Base-by-base conservation (phyloP, 805 yeast genomes). In the Nakazawaea wickerhamii region DNA sequence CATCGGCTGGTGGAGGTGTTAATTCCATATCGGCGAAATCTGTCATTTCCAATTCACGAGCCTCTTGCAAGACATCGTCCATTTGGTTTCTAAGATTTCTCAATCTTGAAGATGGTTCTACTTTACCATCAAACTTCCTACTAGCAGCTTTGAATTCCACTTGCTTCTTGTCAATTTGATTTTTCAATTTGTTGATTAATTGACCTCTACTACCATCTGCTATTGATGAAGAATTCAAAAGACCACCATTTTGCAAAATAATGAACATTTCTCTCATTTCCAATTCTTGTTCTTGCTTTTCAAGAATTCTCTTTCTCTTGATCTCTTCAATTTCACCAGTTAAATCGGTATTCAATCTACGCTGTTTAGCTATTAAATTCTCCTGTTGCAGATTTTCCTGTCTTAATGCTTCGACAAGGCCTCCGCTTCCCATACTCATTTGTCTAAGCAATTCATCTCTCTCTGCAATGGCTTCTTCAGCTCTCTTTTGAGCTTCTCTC, bases 31-130 rank as follows among this genome's bases (percentile, higher is more conserved):
- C 85, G 21, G 75, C 81, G 53, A 87, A 89, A 50, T 88, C 93
- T 17, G 85, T 83, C 75, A 79, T 81, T 58, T 91, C 97, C 45
- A 91, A 69, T 54, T 84, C 85, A 47, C 95, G 67, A 0, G 96
- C 96, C 65, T 86, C 85, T 37, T 76, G 74, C 56, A 86, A 95
- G 41, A 90, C 70, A 48, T 77, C 81, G 46, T 85, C 95, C 95
- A 88, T 88, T 56, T 82, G 75, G 52, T 82, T 86, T 43, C 96
- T 70, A 52, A 90, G 68, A 34, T 77, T 81, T 47, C 93, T 71
- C 40, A 89, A 63, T 49, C 91, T 68, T 3, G 84, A 74, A 52
- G 84, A 83, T 3, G 96, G 95, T 56, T 86, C 95, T 21, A 81
- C 74, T 5, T 48, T 73, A 55, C 38, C 77, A 78, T 63, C 65